Base-by-base conservation (phyloP, 192 early-diverging fungal genomes). In the Entomortierella parvispora region DNA sequence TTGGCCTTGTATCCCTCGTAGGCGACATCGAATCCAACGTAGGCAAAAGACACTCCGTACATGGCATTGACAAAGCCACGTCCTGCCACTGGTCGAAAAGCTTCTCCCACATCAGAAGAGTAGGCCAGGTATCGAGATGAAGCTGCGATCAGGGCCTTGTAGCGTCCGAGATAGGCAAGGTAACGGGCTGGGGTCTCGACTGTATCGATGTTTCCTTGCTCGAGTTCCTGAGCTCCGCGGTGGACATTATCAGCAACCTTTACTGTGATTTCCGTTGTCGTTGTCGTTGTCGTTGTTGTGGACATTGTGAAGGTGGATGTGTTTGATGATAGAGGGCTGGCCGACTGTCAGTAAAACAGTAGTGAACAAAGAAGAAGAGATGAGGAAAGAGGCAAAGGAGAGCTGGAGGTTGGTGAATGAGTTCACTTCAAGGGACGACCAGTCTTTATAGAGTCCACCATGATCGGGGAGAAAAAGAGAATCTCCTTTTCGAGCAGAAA, bases 81-180 rank as follows among this genome's bases (percentile, higher is more conserved):
- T n/a, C 65, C 45, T 4, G 88, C 86, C 28, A 92, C 79, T 48
- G 90, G 90, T 15, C 90, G 81, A 57, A 92, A 88, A 1, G 89
- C 89, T 56, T 92, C 90, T 37, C 90, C 90, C 22, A 92, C 83
- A 65, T 91, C 89, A 26, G 85, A 87, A n/a, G 88, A 89, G 69
- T 89, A 92, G 20, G 90, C 90, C 12, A 86, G 66, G 45, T 86
- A 85, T 22, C 86, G 84, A n/a, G 81, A 69, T 1, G 83, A 81
- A 14, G 84, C 80, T 25, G 59, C 29, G 31, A 86, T 52, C 28
- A 82, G 74, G 7, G 66, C 78, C 50, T 71, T 76, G 37, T 86
- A 74, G 44, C 86, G 85, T 49, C 67, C 82, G 49, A 74, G 78
- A 47, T 87, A 87, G 4, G 79, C 86, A 25, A 87, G 65, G 51